phyloP scores from a whole-genome alignment of 139 green algal species.

The Chlamydomonas applanata region DNA sequence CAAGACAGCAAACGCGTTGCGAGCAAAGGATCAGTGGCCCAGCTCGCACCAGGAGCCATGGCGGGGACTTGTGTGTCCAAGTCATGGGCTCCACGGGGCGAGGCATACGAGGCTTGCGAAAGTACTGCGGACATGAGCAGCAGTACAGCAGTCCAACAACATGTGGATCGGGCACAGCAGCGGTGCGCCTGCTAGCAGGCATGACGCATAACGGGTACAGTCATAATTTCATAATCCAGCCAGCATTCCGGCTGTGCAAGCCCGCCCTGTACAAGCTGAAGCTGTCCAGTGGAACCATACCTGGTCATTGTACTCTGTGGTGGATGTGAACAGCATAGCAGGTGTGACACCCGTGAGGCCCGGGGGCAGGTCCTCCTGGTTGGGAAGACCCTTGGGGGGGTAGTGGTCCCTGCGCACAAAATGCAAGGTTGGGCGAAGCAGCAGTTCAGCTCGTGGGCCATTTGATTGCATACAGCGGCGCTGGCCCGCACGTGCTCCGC shows the following conservation, averaged over 20 bases:
- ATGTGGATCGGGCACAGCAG: neutral
- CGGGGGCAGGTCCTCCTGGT: constrained; percentile 19
- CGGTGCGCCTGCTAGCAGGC: neutral
- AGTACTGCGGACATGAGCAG: constrained; percentile 23
- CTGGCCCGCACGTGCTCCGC: too few relatives aligned
- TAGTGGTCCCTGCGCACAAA: constrained; percentile 33
- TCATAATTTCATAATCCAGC: neutral
- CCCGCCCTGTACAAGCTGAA: neutral
- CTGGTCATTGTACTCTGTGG: constrained; percentile 31
- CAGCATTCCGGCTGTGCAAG: neutral
- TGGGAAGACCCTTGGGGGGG: constrained; percentile 28
- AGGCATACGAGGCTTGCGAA: constrained; percentile 29
- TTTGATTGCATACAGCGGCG: too few relatives aligned
- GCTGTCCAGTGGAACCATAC: neutral
- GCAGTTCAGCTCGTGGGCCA: too few relatives aligned
- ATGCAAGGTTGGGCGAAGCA: too few relatives aligned
- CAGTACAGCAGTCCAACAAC: neutral
- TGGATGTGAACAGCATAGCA: constrained; percentile 27
- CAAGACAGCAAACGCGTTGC: neutral
- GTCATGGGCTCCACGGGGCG: constrained; percentile 31
- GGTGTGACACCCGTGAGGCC: neutral
- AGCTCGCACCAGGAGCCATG: constrained; percentile 29
- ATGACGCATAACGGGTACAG: too few relatives aligned
- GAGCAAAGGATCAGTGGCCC: neutral
- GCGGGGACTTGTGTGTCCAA: constrained; percentile 26